Evolutionary conservation across 2,329 filamentous ascomycete species (phyloP), one percentile per base, ranked within the genome.

Genomic region (Pseudopithomyces chartarum): DNA sequence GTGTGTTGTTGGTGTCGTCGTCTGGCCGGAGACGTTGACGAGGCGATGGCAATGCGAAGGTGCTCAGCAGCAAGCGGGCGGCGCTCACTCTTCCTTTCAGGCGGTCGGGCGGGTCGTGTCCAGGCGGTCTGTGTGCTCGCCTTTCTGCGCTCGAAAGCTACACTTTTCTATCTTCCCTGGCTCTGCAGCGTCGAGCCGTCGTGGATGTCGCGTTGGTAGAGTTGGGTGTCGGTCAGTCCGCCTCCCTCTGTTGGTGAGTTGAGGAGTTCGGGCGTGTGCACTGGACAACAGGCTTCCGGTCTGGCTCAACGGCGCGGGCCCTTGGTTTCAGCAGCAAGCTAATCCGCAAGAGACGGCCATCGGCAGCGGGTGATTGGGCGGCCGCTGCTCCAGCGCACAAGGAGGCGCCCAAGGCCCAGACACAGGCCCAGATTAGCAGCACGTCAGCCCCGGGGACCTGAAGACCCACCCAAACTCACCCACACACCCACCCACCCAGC

Each of bases 351-450:
- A 36, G 42, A n/a, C 54, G n/a, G 15, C n/a, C 42, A 15, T 32
- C 15, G 23, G n/a, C 4, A 17, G 45, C 20, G 15, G 19, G 17
- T 26, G 6, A 48, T 48, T 48, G 46, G 46, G 32, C 19, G 15
- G 6, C 17, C 26, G 13, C 1, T n/a, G 26, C 5, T 29, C 26
- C 26, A 29, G 26, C 26, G 34, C 34, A 51, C 48, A 34, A 42
- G 36, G 48, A 38, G 39, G 29, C 38, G 29, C 55, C 54, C 54
- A 53, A 60, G 54, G 52, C 26, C 26, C 38, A 40, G 53, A 54
- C 54, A 53, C 60, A 53, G 52, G 55, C 46, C 32, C 46, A 63
- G 55, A 65, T 65, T 63, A 66, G 63, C 56, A 64, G 59, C 57
- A 57, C 59, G 59, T 63, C 65, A 66, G 64, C 64, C 61, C 36